phyloP scores from a whole-genome alignment of 2,329 filamentous ascomycete genomes.

The Moelleriella libera region DNA sequence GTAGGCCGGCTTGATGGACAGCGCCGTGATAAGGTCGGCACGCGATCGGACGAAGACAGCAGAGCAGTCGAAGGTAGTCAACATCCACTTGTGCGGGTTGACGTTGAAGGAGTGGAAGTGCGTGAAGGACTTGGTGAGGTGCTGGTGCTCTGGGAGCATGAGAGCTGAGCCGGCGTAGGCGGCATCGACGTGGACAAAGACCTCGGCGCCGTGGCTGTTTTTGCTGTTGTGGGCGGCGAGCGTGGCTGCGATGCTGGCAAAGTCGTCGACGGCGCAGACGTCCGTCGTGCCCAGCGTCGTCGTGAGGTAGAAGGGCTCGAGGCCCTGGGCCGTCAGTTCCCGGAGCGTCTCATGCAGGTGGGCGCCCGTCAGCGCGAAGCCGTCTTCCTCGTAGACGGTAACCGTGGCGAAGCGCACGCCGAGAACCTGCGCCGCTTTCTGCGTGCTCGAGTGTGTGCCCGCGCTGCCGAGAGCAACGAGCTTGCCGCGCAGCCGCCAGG shows the following conservation, averaged over 20 bases:
- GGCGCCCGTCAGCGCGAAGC: constrained; percentile 55
- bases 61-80: constrained; percentile 82
- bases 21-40: constrained; percentile 61
- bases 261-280: constrained; percentile 77
- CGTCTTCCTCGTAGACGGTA: constrained; percentile 43
- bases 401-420: constrained; percentile 70
- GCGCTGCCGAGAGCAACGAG: constrained; percentile 71
- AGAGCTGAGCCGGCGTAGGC: constrained; percentile 84
- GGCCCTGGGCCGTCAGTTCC: constrained; percentile 50
- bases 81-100: constrained; percentile 96
- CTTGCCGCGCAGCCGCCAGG: constrained; percentile 36
- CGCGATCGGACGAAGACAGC: constrained; percentile 68
- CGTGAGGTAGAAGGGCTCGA: constrained; percentile 79
- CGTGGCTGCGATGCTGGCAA: constrained; percentile 49
- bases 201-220: constrained; percentile 24
- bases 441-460: constrained; percentile 68
- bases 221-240: constrained; percentile 8
- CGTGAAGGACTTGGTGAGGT: constrained; percentile 45
- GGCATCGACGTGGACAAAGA: constrained; percentile 92
- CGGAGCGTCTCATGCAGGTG: constrained; percentile 48
- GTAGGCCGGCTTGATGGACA: constrained; percentile 70
- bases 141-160: constrained; percentile 66
- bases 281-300: constrained; percentile 76
- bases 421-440: constrained; percentile 76
- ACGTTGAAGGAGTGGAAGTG: constrained; percentile 80